Base-by-base conservation (phyloP, 2,329 filamentous ascomycete genomes). In the Pseudogymnoascus sp. region DNA sequence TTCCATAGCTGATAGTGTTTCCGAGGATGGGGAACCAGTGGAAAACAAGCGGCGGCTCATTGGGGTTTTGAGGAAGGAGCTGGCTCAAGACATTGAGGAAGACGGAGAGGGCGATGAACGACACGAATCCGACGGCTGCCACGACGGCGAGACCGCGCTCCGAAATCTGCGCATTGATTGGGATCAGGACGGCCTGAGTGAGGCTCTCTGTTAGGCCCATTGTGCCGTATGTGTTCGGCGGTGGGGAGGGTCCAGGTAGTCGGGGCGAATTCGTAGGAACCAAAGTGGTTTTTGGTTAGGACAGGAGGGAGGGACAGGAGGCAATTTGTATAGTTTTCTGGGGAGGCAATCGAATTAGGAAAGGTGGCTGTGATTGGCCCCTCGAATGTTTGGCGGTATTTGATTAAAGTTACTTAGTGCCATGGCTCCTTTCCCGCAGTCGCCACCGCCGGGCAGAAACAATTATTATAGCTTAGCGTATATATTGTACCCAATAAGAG, bases 1-100 rank as follows among this genome's bases (percentile, higher is more conserved):
- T 97, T 76, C 93, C 93, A 78, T 97, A 99, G 51, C 86, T 90
- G 71, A 97, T 81, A 65, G 95, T 97, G 79, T 88, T 97, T 68
- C 93, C 93, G 71, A 99, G 82, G 69, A 96, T 77, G 65, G 90
- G 90, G 72, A 93, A 82, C 84, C 85, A 90, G 76, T 91, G 88
- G 75, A 93, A 93, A 66, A 93, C 89, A 64, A 93, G 70, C 1
- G 90, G 90, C 31, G 90, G 90, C 74, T 92, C 89, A 74, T 92
- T 89, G 61, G 88, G 84, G 70, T 92, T 93, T 78, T 85, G 90
- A 79, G 91, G 86, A 66, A 97, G 78, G 64, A 96, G 70, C 77
- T 97, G 93, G 67, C 81, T 81, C 69, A 90, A 72, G 68, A 97
- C 86, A 76, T 97, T 97, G 78, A 93, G 72, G 65, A 90, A 73